Evolutionary conservation across 2,329 filamentous ascomycete species (phyloP).

Genomic region (Triangularia verruculosa): DNA sequence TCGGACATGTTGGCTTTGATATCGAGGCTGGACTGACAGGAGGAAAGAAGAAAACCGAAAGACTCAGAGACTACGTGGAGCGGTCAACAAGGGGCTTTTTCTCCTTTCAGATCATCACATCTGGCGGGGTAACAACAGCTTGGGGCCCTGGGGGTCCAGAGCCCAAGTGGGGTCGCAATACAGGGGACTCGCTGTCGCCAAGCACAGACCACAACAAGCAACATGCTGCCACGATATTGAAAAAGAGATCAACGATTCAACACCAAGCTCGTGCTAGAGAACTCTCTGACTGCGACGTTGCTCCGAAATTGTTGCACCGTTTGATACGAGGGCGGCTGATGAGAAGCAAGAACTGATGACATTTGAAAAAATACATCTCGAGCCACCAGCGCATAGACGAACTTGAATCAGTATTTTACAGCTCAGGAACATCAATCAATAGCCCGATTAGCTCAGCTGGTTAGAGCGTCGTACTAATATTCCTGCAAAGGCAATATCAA

Average conservation of each 20-base stretch:
- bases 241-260: not conserved
- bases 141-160: not conserved
- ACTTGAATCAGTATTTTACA: not conserved
- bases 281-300: not conserved
- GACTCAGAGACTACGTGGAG: not conserved
- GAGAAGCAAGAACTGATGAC: too few relatives aligned
- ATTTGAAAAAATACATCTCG: too few relatives aligned
- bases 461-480: constrained; percentile 17
- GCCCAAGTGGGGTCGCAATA: constrained; percentile 4
- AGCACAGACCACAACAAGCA: too few relatives aligned
- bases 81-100: constrained; percentile 7
- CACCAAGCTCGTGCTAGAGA: not conserved
- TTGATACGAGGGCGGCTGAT: too few relatives aligned
- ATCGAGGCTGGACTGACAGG: not conserved
- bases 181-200: too few relatives aligned
- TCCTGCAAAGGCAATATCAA: not conserved
- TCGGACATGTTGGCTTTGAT: constrained; percentile 26
- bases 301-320: not conserved
- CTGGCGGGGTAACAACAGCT: not conserved
- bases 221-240: not conserved
- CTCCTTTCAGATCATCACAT: not conserved
- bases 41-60: not conserved
- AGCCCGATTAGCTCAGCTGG: constrained; percentile 17
- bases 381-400: not conserved
- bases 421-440: not conserved